These are phyloP conservation scores for Aurantiochytrium sp. DNA, from an alignment of 108 stramenopile genomes.

Conservation along the genomic window DNA sequence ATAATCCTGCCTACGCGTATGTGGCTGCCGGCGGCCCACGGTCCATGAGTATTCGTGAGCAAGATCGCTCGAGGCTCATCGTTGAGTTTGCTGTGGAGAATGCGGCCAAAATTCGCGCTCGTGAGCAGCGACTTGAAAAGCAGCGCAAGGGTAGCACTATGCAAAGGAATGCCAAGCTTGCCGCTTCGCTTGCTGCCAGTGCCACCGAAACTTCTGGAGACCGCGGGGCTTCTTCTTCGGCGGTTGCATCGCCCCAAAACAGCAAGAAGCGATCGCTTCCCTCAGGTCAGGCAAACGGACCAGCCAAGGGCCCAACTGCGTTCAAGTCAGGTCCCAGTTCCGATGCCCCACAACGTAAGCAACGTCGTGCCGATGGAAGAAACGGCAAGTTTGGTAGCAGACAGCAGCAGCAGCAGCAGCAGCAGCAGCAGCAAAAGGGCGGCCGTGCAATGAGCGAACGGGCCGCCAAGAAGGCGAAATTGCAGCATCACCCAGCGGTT, in stretches of 20 bases:
- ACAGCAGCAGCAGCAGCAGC: background rate
- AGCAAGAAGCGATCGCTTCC: too few species aligned
- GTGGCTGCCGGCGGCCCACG: conserved; percentile 23
- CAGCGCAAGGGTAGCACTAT: background rate
- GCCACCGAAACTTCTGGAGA: background rate
- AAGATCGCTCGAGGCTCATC: background rate
- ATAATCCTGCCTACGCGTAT: conserved; percentile 71
- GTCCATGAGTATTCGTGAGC: background rate
- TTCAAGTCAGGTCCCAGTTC: too few species aligned
- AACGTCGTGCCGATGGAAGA: too few species aligned
- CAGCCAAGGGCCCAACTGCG: too few species aligned
- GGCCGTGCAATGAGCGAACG: too few species aligned
- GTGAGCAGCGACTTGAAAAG: background rate
- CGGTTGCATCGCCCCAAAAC: too few species aligned
- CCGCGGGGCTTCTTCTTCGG: too few species aligned
- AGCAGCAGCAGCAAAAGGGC: too few species aligned
- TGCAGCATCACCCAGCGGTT: background rate
- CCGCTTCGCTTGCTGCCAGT: background rate
- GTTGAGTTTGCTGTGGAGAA: conserved; percentile 30
- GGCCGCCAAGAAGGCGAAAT: too few species aligned
- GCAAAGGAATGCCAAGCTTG: background rate
- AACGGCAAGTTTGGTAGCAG: background rate
- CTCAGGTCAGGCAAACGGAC: too few species aligned
- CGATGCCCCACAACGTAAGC: too few species aligned
- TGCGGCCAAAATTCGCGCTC: conserved; percentile 17